Base-by-base conservation (phyloP, 352 stramenopile species). In the Phytophthora pseudosyringae region DNA sequence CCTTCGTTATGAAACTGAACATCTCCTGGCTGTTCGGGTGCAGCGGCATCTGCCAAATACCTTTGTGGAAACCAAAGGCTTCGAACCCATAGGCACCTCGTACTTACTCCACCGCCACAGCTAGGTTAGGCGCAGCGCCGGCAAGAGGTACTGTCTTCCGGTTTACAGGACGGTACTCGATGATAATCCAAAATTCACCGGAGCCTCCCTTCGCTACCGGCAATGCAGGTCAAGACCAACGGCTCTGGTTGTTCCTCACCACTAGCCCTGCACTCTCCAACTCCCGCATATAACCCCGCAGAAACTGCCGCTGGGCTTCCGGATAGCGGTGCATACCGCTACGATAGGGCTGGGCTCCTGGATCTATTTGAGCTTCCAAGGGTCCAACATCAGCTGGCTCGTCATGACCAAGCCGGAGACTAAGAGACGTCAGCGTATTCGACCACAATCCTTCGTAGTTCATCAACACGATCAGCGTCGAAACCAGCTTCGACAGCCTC, bases 1-100 rank as follows among this genome's bases (percentile, higher is more conserved):
- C 40, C 15, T 61, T 41, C 0, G 53, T 53, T 3, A 61, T 39
- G 12, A 49, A 59, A 47, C 51, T 59, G n/a, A 57, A 57, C 18
- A 49, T 18, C 13, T 18, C 43, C 3, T 13, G 43, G 43, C 43
- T 49, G 38, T 47, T 31, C 5, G 13, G 38, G 8, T 45, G 26
- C 0, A 59, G 38, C 4, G 50, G 36, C 31, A 61, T 29, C 12
- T 61, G 43, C 53, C 53, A 61, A 35, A 53, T 53, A 5, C 31
- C 43, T 15, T 59, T 53, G 25, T 46, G 21, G 1, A 61, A 44
- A 18, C 53, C 53, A 15, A 61, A 61, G 3, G 31, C 21, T 11
- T 31, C 33, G 29, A 61, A 61, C 6, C 39, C 39, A 40, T 41
- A 59, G 2, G 51, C 51, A 13, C 25, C 39, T 11, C 28, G 21